phyloP scores from a whole-genome alignment of 495 filamentous ascomycete genomes.

The Penicillium macrosclerotiorum region DNA sequence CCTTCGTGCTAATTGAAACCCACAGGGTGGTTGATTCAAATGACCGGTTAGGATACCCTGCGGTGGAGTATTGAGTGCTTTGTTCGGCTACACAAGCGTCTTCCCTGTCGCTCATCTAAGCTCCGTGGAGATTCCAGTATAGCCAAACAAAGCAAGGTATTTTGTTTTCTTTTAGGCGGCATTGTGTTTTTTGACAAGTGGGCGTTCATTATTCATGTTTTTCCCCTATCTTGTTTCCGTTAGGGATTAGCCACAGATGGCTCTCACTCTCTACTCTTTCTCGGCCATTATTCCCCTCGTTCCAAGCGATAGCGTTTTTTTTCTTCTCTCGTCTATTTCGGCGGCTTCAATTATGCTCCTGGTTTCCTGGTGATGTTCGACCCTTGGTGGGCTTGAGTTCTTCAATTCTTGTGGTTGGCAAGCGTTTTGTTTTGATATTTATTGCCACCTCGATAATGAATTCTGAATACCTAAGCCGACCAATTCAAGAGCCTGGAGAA shows the following conservation, averaged over 20 bases:
- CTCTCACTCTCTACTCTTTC: constrained; percentile 8
- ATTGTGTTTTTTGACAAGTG: neutral
- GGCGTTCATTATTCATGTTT: neutral
- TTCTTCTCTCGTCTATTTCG: neutral
- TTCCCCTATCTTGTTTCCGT: neutral
- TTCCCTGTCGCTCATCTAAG: too few relatives aligned
- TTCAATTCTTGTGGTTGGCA: neutral
- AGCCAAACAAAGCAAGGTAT: too few relatives aligned
- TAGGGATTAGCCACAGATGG: neutral
- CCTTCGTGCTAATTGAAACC: constrained; percentile 6
- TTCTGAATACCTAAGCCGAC: too few relatives aligned
- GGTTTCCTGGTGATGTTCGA: neutral
- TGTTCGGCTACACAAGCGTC: too few relatives aligned
- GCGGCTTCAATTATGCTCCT: constrained; percentile 3
- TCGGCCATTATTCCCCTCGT: constrained; percentile 18
- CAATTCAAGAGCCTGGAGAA: too few relatives aligned
- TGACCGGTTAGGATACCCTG: constrained; percentile 49
- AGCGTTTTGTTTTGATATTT: neutral
- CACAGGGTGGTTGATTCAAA: constrained; percentile 52
- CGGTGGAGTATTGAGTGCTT: constrained; percentile 43
- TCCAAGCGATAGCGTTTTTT: constrained; percentile 12
- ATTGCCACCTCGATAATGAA: too few relatives aligned
- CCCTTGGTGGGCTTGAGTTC: neutral
- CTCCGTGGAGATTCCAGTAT: too few relatives aligned
- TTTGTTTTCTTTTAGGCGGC: too few relatives aligned